Conservation (phyloP, 768 basidiomycete genomes). For the Lentinula guzmanii region DNA sequence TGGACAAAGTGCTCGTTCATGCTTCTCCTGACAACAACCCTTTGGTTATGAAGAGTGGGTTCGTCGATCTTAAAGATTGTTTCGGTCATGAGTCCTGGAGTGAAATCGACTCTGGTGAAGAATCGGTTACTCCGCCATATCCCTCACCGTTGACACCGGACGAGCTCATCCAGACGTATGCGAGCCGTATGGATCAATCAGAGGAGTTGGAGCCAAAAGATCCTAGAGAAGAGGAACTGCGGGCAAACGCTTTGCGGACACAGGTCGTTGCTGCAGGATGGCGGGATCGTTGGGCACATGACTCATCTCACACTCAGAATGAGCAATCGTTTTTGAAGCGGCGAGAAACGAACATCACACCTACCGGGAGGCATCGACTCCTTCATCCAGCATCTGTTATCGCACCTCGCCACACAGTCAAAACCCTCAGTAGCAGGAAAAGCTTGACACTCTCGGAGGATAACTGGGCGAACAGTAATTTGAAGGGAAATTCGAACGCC, state of each 20-base stretch:
- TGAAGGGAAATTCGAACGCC: background rate
- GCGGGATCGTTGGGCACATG: constrained; percentile 44
- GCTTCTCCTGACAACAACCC: background rate
- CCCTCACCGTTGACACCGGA: constrained; percentile 33
- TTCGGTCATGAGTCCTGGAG: constrained; percentile 37
- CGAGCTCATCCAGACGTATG: constrained; percentile 16
- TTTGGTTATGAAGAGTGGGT: constrained; percentile 11
- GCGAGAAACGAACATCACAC: constrained; percentile 41
- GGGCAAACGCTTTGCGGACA: constrained; percentile 23
- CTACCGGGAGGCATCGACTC: constrained; percentile 30
- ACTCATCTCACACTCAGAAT: constrained; percentile 2
- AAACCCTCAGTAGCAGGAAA: background rate
- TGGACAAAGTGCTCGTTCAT: constrained; percentile 14
- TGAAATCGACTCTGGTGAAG: constrained; percentile 38
- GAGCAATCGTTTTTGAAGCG: constrained; percentile 27
- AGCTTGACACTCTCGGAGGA: background rate
- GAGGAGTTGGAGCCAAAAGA: constrained; percentile 19
- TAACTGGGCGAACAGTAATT: background rate
- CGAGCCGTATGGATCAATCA: constrained; percentile 9
- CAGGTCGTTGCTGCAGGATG: constrained; percentile 47
- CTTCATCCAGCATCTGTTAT: background rate
- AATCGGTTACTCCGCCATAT: constrained; percentile 25
- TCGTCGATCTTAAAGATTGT: constrained; percentile 38
- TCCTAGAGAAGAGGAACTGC: constrained; percentile 12
- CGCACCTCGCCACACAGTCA: background rate